Evolutionary conservation across 495 filamentous ascomycete genomes (phyloP), one percentile per base, ranked within the genome.

Genomic region (Sabuloglossum arenarium): DNA sequence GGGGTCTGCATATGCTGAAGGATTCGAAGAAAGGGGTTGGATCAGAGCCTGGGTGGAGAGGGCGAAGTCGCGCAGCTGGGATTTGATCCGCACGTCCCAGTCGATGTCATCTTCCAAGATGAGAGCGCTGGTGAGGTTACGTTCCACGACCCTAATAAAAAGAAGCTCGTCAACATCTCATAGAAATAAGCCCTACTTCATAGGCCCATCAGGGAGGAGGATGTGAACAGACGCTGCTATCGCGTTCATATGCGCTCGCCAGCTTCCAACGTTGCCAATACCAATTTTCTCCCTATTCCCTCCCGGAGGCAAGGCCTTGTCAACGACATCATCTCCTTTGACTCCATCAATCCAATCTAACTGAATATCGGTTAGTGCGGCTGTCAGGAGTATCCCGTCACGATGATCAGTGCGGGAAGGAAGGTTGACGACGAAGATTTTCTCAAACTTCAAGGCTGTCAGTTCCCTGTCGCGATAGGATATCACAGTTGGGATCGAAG

Each of bases 351-450:
- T 63, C 63, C 75, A 79, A 0, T 76, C 74, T 1, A 80, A 63
- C 5, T 69, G 67, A 23, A 85, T 65, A 11, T 72, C 71, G 11
- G 67, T 73, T 1, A 77, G 60, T 0, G 72, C 72, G 3, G 79
- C 73, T 1, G 74, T 70, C 1, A 81, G 63, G 1, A 67, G 65
- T 53, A 83, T 69, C 10, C 71, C 76, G 69, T 85, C 79, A 24
- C 77, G 75, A 29, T 80, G 77, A 59, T 85, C 81, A 8, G 74
- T 73, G 21, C 81, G 71, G 23, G 71, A 68, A 4, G 76, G 74
- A 29, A 85, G 67, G 49, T 77, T 79, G 51, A 85, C 74, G 47
- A 79, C 78, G 59, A 79, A 76, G 28, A 84, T 69, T 55, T 78
- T 72, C 47, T 75, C 62, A 59, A 83, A 80, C 79, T 81, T 37